A percentile compares a stretch with the other conserved stretches of the same genome.
phyloP scores from a whole-genome alignment of 2,329 filamentous ascomycete species.

The Stachybotrys echinatus region DNA sequence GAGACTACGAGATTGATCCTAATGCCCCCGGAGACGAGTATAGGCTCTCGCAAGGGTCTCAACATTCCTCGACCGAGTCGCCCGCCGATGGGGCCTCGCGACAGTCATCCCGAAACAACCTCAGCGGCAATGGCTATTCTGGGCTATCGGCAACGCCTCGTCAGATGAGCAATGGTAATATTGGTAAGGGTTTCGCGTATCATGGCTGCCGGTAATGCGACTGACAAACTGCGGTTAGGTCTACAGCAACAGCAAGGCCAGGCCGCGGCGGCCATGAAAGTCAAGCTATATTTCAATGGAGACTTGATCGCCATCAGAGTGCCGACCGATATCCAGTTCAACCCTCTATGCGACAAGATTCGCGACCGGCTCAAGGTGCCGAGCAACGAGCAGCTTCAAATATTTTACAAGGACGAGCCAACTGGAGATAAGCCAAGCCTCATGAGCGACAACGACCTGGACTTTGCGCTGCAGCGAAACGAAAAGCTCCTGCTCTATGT shows the following conservation, averaged over 20 bases:
- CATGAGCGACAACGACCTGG: conserved; percentile 74
- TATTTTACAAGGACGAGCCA: conserved; percentile 83
- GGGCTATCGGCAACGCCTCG: conserved; percentile 47
- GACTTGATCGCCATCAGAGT: conserved; percentile 91
- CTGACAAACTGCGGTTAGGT: background rate
- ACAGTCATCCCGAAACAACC: conserved; percentile 60
- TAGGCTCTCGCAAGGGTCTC: conserved; percentile 65
- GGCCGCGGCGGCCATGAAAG: conserved; percentile 64
- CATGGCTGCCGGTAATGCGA: background rate
- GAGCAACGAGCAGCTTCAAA: conserved; percentile 62
- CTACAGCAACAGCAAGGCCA: conserved; percentile 19
- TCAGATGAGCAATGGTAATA: conserved; percentile 27
- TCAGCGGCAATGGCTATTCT: conserved; percentile 51
- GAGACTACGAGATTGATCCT: conserved; percentile 88
- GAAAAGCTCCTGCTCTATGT: conserved; percentile 81
- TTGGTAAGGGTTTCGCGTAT: conserved; percentile 12
- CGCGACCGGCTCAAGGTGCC: conserved; percentile 75
- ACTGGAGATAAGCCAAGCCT: conserved; percentile 70
- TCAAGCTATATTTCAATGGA: conserved; percentile 91
- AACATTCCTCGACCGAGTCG: conserved; percentile 60
- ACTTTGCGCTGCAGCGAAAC: conserved; percentile 74
- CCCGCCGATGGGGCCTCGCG: conserved; percentile 55
- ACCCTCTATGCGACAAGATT: conserved; percentile 77
- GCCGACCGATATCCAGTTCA: conserved; percentile 71
- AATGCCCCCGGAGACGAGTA: conserved; percentile 71